Evolutionary conservation across 2,329 filamentous ascomycete species (phyloP).

Genomic region (Cephalotrichum gorgonifer): DNA sequence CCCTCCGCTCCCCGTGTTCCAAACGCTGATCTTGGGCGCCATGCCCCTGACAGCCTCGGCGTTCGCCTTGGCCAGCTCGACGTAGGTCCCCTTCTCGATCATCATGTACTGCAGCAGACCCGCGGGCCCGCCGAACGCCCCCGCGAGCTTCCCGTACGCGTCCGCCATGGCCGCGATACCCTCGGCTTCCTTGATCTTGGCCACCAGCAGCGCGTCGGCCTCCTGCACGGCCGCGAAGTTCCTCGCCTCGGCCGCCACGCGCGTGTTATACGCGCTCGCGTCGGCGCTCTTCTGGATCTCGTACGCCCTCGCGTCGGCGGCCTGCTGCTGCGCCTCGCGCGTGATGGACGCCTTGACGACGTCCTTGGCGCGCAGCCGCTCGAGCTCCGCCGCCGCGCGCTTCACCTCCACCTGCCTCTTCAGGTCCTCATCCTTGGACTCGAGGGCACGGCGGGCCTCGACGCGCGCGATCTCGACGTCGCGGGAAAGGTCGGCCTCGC

Average conservation of each 20-base stretch:
- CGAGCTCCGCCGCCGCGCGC: conserved; percentile 69
- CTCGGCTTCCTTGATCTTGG: conserved; percentile 63
- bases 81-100: conserved; percentile 73
- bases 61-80: conserved; percentile 69
- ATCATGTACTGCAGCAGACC: conserved; percentile 78
- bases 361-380: conserved; percentile 65
- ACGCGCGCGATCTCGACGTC: conserved; percentile 70
- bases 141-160: conserved; percentile 63
- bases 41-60: conserved; percentile 64
- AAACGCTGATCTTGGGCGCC: conserved; percentile 82
- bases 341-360: conserved; percentile 68
- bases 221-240: conserved; percentile 30
- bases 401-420: conserved; percentile 69
- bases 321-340: conserved; percentile 58
- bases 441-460: conserved; percentile 59
- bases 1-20: conserved; percentile 62
- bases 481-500: conserved; percentile 60
- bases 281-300: conserved; percentile 49
- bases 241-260: conserved; percentile 31
- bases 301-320: conserved; percentile 56
- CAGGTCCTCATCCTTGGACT: conserved; percentile 69
- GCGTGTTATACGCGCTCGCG: conserved; percentile 33
- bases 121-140: conserved; percentile 66
- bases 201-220: conserved; percentile 49
- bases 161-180: conserved; percentile 68